Conservation (phyloP, 2,329 filamentous ascomycete genomes). For the Fusarium sp. region DNA sequence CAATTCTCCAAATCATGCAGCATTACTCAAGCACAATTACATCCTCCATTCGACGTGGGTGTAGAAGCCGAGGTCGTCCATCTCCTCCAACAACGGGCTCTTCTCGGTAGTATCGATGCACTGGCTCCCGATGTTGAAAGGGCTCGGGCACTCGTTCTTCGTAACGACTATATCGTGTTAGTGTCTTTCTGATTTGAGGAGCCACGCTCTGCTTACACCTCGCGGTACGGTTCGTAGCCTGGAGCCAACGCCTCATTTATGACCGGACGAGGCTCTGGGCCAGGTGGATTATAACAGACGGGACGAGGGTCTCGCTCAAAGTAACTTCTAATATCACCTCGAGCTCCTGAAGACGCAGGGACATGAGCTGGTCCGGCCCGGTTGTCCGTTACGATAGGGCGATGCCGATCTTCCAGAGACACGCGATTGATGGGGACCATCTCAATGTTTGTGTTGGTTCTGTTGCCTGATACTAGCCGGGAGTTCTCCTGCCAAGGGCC, state of each 20-base stretch:
- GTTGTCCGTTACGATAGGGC: constrained; percentile 12
- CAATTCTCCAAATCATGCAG: background rate
- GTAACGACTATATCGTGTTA: constrained; percentile 30
- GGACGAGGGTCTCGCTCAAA: constrained; percentile 10
- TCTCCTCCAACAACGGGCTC: constrained; percentile 17
- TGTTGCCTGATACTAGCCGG: constrained; percentile 26
- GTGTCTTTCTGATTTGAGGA: background rate
- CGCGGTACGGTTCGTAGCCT: constrained; percentile 31
- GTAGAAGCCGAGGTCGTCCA: constrained; percentile 25
- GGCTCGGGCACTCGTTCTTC: constrained; percentile 5
- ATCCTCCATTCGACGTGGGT: constrained; percentile 38
- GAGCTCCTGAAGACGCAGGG: background rate
- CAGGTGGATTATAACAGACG: constrained; percentile 8
- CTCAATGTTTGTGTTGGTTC: constrained; percentile 28
- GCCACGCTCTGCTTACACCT: constrained; percentile 35
- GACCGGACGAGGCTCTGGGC: constrained; percentile 19
- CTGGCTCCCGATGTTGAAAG: constrained; percentile 19
- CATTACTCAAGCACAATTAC: constrained; percentile 46
- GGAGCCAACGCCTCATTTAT: constrained; percentile 8
- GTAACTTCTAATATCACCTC: constrained; percentile 2
- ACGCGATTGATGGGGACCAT: constrained; percentile 26
- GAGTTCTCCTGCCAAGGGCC: constrained; percentile 35
- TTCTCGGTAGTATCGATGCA: constrained; percentile 26
- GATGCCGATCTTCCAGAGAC: constrained; percentile 12
- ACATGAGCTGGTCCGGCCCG: constrained; percentile 5